These are phyloP conservation scores for Myriosclerotinia curreyana DNA, from an alignment of 2,329 filamentous ascomycete species.

Conservation along the genomic window DNA sequence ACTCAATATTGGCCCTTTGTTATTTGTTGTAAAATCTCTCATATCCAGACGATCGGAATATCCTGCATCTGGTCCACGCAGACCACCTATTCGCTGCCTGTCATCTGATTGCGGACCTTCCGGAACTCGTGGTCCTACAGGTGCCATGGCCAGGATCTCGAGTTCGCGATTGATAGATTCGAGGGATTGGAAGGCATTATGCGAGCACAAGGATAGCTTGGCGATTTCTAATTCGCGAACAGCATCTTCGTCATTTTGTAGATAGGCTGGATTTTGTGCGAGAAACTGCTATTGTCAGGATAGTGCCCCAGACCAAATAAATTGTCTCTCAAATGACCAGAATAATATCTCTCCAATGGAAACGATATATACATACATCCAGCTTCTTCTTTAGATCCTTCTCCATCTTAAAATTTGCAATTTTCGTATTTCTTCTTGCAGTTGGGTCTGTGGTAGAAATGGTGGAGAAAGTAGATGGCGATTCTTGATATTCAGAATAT, in stretches of 20 bases:
- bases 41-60: conserved; percentile 75
- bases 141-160: conserved; percentile 75
- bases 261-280: conserved; percentile 54
- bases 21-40: conserved; percentile 48
- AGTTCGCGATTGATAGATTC: conserved; percentile 83
- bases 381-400: conserved; percentile 80
- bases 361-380: conserved; percentile 53
- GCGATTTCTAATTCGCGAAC: conserved; percentile 76
- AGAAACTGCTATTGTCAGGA: conserved; percentile 50
- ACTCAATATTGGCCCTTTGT: conserved; percentile 71
- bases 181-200: conserved; percentile 81
- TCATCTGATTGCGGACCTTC: conserved; percentile 44
- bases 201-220: conserved; percentile 67
- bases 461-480: conserved; percentile 69
- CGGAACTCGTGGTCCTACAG: conserved; percentile 47
- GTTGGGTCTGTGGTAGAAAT: conserved; percentile 63
- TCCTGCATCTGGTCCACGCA: conserved; percentile 42
- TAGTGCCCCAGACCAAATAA: neutral
- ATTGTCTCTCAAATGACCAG: neutral
- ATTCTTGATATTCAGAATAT: conserved; percentile 70
- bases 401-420: conserved; percentile 78
- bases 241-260: conserved; percentile 79
- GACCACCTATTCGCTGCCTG: conserved; percentile 44
- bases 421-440: conserved; percentile 76
- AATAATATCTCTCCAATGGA: conserved; percentile 22